These are phyloP conservation scores for Musa balbisiana DNA, from an alignment of 202 grass and related monocot species.

Conservation along the genomic window DNA sequence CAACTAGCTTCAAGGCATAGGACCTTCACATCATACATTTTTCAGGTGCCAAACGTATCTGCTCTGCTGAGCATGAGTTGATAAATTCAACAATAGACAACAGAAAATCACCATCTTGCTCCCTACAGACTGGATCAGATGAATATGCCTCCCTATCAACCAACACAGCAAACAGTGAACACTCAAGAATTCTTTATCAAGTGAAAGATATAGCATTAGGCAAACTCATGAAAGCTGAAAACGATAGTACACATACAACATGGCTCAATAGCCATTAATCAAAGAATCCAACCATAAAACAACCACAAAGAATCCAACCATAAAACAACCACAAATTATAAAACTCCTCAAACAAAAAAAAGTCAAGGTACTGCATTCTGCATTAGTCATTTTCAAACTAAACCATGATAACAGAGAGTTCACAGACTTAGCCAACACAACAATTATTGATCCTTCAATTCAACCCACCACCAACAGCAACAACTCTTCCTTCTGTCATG, in stretches of 20 bases:
- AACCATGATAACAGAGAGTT: background rate
- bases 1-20: background rate
- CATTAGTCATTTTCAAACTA: too few relatives aligned
- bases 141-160: conserved; percentile 53
- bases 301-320: background rate
- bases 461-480: too few relatives aligned
- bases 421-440: background rate
- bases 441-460: too few relatives aligned
- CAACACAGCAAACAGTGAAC: too few relatives aligned
- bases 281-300: background rate
- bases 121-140: conserved; percentile 37
- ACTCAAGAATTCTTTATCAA: too few relatives aligned
- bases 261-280: background rate
- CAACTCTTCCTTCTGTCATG: too few relatives aligned
- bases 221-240: background rate
- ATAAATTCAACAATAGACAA: conserved; percentile 53
- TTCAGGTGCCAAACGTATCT: conserved; percentile 70
- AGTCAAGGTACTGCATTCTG: background rate
- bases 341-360: background rate
- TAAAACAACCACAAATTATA: background rate
- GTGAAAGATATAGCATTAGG: too few relatives aligned
- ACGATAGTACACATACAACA: background rate
- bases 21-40: conserved; percentile 43
- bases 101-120: conserved; percentile 42
- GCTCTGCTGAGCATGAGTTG: conserved; percentile 49